Percentiles rank a stretch among this genome's conserved stretches.
Evolutionary conservation across 768 basidiomycete species (phyloP).

Genomic region (Tubosaeta sp.): DNA sequence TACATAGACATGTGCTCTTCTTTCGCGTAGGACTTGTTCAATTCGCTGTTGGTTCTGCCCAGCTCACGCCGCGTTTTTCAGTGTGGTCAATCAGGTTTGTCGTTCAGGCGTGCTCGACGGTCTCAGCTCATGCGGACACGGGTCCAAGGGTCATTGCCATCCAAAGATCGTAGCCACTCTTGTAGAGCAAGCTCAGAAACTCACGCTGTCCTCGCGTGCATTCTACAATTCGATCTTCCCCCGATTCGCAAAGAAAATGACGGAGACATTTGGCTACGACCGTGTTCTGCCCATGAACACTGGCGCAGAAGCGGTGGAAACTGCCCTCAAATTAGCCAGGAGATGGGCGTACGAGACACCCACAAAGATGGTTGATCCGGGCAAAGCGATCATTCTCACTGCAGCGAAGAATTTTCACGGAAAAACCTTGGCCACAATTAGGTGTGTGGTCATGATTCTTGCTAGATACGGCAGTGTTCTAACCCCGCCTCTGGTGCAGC

Average conservation of each 20-base stretch:
- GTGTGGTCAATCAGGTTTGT: conserved; percentile 82
- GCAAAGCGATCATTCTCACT: conserved; percentile 80
- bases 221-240: conserved; percentile 95
- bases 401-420: conserved; percentile 95
- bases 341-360: conserved; percentile 97
- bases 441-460: conserved; percentile 36
- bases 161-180: conserved; percentile 81
- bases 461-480: not conserved
- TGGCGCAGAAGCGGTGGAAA: conserved; percentile 97
- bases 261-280: conserved; percentile 83
- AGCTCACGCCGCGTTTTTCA: conserved; percentile 25
- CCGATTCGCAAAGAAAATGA: conserved; percentile 82
- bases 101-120: not conserved
- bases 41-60: not conserved
- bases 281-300: conserved; percentile 99
- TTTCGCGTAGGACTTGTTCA: conserved; percentile 71
- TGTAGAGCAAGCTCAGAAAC: conserved; percentile 76
- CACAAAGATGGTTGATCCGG: conserved; percentile 47
- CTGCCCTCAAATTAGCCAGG: conserved; percentile 91
- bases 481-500: conserved; percentile 34
- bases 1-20: conserved; percentile 98
- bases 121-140: conserved; percentile 11
- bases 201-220: conserved; percentile 92
- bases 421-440: conserved; percentile 83
- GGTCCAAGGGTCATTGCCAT: conserved; percentile 82